Base-by-base conservation (phyloP, 495 filamentous ascomycete genomes). In the Amorphotheca resinae region DNA sequence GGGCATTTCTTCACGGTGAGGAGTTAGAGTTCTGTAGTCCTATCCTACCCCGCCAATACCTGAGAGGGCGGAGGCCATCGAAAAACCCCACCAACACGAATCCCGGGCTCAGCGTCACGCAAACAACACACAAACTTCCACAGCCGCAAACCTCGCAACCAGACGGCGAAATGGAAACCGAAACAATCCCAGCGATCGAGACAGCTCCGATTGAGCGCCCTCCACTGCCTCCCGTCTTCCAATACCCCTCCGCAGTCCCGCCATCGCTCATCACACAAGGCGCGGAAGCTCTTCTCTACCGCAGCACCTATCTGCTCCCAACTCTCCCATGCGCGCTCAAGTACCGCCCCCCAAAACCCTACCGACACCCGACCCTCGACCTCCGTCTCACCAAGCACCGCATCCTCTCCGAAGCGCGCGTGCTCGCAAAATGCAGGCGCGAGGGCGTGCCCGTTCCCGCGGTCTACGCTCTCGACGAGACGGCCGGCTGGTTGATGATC, bases 231-330 rank as follows among this genome's bases (percentile, higher is more conserved):
- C 49, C 68, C 31, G 59, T 73, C 50, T 63, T 74, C 14, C 77
- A 75, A 41, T 79, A 84, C 70, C 69, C 68, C 54, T 63, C 74
- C 53, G 70, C 75, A 28, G 46, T 62, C 53, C 66, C 75, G 14
- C 65, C 73, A 37, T 64, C 48, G 59, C 65, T 91, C 54, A 72
- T 95, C 45, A 75, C 80, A 28, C 91, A 95, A 71, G 91, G 91
- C 65, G 91, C 91, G 60, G 91, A 98, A 74, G 86, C 83, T 35
- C 84, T 87, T 54, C 71, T 98, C 58, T 96, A 88, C 82, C 74
- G 74, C 52, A 89, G 88, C 7, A 77, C 73, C 50, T 87, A 84
- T 65, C 82, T 94, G 52, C 55, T 69, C 11, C 74, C 84, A 44
- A 50, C 63, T 45, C 71, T 73, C 34, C 76, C 81, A 11, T 82